Percentiles rank a stretch among this genome's conserved stretches.
Conservation (phyloP, 2,329 filamentous ascomycete genomes). For the Elsinoe perseae region DNA sequence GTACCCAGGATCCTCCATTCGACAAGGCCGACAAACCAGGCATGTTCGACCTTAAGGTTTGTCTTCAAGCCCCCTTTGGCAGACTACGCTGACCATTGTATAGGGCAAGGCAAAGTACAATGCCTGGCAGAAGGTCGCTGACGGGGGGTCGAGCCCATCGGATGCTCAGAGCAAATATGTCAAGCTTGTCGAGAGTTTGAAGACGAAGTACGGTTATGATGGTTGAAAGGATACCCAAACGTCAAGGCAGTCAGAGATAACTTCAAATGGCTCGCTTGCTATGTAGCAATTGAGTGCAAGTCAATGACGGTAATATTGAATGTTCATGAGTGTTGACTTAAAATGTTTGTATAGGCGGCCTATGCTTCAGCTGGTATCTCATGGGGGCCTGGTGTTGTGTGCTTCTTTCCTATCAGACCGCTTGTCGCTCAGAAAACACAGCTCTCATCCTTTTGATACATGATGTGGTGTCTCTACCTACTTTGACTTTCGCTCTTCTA, state of each 20-base stretch:
- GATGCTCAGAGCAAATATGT: slow-evolving; percentile 73
- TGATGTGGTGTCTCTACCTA: too few species aligned
- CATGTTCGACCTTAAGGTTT: slow-evolving; percentile 63
- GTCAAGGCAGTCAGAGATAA: slow-evolving; percentile 41
- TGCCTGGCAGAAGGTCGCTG: slow-evolving; percentile 64
- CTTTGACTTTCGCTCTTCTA: too few species aligned
- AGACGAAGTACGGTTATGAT: slow-evolving; percentile 61
- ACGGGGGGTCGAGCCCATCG: slow-evolving; percentile 54
- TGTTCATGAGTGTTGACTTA: too few species aligned
- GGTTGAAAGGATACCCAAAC: slow-evolving; percentile 37
- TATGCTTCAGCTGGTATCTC: too few species aligned
- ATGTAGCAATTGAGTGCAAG: neutral
- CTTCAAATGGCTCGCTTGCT: neutral
- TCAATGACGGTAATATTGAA: too few species aligned
- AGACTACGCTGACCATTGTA: neutral
- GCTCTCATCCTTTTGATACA: too few species aligned
- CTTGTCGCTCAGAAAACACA: too few species aligned
- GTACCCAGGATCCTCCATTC: slow-evolving; percentile 32
- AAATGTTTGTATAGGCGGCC: too few species aligned
- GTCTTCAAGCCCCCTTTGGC: slow-evolving; percentile 19
- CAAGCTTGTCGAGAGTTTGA: slow-evolving; percentile 61
- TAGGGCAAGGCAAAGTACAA: slow-evolving; percentile 64
- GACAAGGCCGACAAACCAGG: slow-evolving; percentile 46
- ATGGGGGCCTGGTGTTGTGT: too few species aligned
- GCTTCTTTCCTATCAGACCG: too few species aligned